Evolutionary conservation across 2,329 filamentous ascomycete genomes (phyloP), one percentile per base, ranked within the genome.

Genomic region (Claviceps maximensis): DNA sequence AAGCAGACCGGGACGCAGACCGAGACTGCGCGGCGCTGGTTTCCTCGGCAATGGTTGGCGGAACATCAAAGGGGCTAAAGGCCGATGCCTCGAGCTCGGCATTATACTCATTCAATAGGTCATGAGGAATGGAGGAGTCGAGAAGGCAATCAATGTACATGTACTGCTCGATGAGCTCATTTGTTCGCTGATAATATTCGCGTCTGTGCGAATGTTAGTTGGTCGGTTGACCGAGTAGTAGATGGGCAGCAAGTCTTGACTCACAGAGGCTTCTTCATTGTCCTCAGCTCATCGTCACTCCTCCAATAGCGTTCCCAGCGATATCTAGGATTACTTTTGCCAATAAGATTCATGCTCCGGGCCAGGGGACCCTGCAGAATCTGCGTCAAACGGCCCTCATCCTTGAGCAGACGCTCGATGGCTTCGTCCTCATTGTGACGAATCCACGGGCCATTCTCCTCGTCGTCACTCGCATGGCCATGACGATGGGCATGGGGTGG

Each of bases 61-160:
- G 86, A 7, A 89, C 77, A 59, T 82, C 78, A 54, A 79, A 63
- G 49, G 73, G 71, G 48, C 73, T 74, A 57, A 79, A 75, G 25
- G 74, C 74, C 41, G 74, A 77, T 21, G 74, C 73, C 45, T 79
- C 74, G 49, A 82, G 72, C 57, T 84, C 74, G 58, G 83, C 66
- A 38, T 69, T 83, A 67, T 95, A 96, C 68, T 96, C 90, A 63
- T 94, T 90, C 54, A 97, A 82, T 46, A 97, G 74, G 61, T 91
- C 84, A 63, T 95, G 90, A 2, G 90, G 90, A n/a, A 95, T 79
- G 31, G 88, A 90, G 9, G 89, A 95, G 69, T 95, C 89, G 56
- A 97, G 77, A 53, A 97, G 74, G 51, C 85, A 81, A 69, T 96
- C 91, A 61, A 96, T 95, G 66, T 94, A 96, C 57, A 94, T 76